These are phyloP conservation scores for Petunia hybrid DNA, from an alignment of 305 asterid genomes.

Conservation along the genomic window DNA sequence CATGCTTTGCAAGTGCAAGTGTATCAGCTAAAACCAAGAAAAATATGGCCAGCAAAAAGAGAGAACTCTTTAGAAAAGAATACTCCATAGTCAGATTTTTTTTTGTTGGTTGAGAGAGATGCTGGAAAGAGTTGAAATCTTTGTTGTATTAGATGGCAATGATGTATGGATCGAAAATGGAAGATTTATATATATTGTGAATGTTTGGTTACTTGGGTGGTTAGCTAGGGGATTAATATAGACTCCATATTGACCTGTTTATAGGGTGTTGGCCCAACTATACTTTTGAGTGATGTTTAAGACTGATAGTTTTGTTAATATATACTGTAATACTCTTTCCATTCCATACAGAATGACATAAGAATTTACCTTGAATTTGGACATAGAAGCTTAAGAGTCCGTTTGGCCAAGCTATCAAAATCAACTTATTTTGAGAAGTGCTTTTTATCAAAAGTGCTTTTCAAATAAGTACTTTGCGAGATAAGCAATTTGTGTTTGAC, in stretches of 20 bases:
- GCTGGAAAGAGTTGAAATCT: not conserved
- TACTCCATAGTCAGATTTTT: constrained; percentile 4
- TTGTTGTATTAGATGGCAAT: constrained; percentile 30
- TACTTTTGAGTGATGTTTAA: constrained; percentile 59
- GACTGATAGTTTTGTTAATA: constrained; percentile 36
- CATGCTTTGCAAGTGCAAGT: constrained; percentile 46
- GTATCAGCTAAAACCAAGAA: constrained; percentile 38
- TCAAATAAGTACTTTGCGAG: too few relatives aligned
- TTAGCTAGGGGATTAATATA: constrained; percentile 19
- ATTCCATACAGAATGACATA: not conserved
- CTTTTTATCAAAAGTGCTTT: too few relatives aligned
- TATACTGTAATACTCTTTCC: not conserved
- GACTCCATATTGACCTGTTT: constrained; percentile 41
- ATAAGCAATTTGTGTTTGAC: too few relatives aligned
- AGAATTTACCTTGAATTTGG: not conserved
- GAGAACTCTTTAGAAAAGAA: not conserved
- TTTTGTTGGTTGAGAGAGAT: not conserved
- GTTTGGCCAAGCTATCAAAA: too few relatives aligned
- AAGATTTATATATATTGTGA: constrained; percentile 33
- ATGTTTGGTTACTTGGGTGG: constrained; percentile 42
- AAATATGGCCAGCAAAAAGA: not conserved
- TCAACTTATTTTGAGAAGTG: too few relatives aligned
- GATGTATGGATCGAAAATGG: constrained; percentile 13
- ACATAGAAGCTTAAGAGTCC: too few relatives aligned
- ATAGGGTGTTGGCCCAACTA: constrained; percentile 45